Evolutionary conservation across 192 early-diverging fungal genomes (phyloP).

Genomic region (Phlyctochytrium arcticum): DNA sequence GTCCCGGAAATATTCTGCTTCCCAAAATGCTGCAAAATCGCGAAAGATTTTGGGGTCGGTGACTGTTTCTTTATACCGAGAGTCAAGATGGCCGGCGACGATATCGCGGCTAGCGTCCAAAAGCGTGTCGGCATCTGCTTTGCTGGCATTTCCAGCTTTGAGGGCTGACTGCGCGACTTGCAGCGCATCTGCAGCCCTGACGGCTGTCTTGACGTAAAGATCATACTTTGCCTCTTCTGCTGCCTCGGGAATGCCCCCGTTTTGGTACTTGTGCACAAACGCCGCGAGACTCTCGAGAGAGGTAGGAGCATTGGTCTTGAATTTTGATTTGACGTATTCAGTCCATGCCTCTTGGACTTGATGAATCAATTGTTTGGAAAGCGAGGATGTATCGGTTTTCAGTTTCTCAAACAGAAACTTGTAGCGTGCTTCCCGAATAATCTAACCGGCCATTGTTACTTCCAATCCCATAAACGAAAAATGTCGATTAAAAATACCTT

Average conservation of each 20-base stretch:
- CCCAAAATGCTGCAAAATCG: constrained; percentile 89
- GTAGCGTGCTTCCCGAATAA: constrained; percentile 84
- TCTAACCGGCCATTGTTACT: constrained; percentile 32
- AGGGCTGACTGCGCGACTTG: constrained; percentile 34
- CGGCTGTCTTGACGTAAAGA: constrained; percentile 70
- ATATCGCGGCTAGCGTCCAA: constrained; percentile 18
- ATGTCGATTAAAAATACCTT: constrained; percentile 80
- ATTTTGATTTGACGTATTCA: constrained; percentile 55
- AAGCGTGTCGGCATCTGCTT: constrained; percentile 17
- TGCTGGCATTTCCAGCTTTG: neutral
- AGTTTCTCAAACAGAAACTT: constrained; percentile 67
- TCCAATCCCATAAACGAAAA: no score
- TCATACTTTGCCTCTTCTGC: constrained; percentile 66
- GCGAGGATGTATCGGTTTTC: constrained; percentile 25
- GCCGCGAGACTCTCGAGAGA: constrained; percentile 52
- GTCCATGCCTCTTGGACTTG: constrained; percentile 60
- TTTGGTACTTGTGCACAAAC: constrained; percentile 37
- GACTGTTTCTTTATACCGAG: constrained; percentile 55
- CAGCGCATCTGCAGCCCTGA: constrained; percentile 43
- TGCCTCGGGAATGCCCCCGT: constrained; percentile 12
- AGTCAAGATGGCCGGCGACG: constrained; percentile 11
- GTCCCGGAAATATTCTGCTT: constrained; percentile 86
- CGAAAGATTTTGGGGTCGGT: constrained; percentile 90
- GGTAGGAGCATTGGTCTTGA: constrained; percentile 42
- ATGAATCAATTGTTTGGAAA: constrained; percentile 48